Evolutionary conservation across 2,329 filamentous ascomycete species (phyloP), one percentile per base, ranked within the genome.

Genomic region (Ophiocordyceps sinensis): DNA sequence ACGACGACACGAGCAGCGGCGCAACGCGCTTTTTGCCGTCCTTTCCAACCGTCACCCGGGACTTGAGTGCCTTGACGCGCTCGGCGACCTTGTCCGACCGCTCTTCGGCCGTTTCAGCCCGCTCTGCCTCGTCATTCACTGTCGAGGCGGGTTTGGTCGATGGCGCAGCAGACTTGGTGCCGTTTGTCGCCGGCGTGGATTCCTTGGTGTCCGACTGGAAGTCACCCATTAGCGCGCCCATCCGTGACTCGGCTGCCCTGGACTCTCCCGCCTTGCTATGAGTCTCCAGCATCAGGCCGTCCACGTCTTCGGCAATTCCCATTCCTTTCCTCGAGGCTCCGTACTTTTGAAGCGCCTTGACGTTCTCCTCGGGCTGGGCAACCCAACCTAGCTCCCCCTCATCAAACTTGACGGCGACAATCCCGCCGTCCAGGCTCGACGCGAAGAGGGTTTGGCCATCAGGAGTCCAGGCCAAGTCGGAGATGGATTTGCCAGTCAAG

Each of bases 191-290:
- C 41, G 65, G 59, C 5, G 63, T 59, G 9, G 62, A 58, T 39
- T 68, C 65, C 34, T 76, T 75, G 4, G 76, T 75, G 5, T 71
- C 68, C 4, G 72, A 60, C 3, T 71, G 71, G 15, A 74, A 73
- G 54, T 94, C 88, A 6, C 89, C 89, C 91, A 98, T 98, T 31
- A 98, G 64, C n/a, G 89, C 89, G 12, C 91, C 91, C 91, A 98
- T 98, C 49, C 89, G 77, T 2, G 87, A 91, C 62, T 98, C 85
- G 0, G 89, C 88, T 5, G 83, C 88, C 48, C 82, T 85, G 28
- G 89, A 73, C 58, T 98, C 91, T 19, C 83, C 89, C 36, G 82
- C 87, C 56, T 93, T 95, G 63, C 87, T 94, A 57, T 81, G 82
- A 51, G 93, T 87, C 62, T 98, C 91, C 1, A 98, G 65, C 31